Base-by-base conservation (phyloP, 495 filamentous ascomycete species). In the Aspergillus heteromorphus region DNA sequence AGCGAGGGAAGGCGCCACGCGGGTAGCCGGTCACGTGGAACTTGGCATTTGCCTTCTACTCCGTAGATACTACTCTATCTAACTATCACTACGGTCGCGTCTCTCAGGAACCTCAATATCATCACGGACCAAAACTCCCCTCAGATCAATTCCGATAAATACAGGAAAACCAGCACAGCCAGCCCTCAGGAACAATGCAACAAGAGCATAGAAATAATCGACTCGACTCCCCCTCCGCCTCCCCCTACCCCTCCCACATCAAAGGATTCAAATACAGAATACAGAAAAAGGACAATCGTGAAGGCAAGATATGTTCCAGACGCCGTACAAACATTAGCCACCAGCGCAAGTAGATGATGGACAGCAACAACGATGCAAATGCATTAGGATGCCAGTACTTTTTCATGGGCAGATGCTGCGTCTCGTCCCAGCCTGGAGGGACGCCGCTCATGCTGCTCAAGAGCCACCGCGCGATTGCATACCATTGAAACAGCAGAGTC, bases 11-110 rank as follows among this genome's bases (percentile, higher is more conserved):
- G 7, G 25, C 34, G 16, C 25, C 6, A 38, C 17, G 51, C 23
- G 5, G 49, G 31, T 13, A 42, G 30, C n/a, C 6, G 11, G 34
- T 61, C 68, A 67, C 59, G 66, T 69, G 66, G 17, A 1, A 13
- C 34, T 38, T 38, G 34, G 34, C 31, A 10, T 2, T 13, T 13
- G 34, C 11, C 31, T 36, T 36, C 31, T 19, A 42, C 10, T 42
- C 40, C 6, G n/a, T 18, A 17, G 14, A 40, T 5, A 40, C 38
- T 40, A 40, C 16, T 18, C 10, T 10, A 30, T 30, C 29, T 5
- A 10, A 30, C 29, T 30, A 30, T 30, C 29, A 30, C 11, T 14
- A 3, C 8, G 34, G n/a, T 38, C n/a, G 34, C 34, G n/a, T 38
- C 11, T 14, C 11, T n/a, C 9, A 10, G 31, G 34, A n/a, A 38